Evolutionary conservation across 108 stramenopile genomes (phyloP), one percentile per base, ranked within the genome.

Genomic region (Epipyxis sp.): DNA sequence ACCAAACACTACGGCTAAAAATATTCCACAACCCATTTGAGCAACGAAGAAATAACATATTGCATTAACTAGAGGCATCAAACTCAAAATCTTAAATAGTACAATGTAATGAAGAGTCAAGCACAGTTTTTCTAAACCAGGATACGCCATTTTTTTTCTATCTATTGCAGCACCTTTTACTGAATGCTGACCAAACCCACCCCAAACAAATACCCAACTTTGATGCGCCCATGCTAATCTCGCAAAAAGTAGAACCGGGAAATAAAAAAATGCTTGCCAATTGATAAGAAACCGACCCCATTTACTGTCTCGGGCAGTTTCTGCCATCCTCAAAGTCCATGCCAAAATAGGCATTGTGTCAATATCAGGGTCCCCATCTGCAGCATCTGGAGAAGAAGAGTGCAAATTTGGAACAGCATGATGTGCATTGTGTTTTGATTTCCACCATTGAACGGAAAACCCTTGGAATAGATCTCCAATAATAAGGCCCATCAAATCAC

Each of bases 311-410:
- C 50, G 44, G 91, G 90, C 96, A 16, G 88, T 86, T 77, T 93
- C 91, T 1, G 95, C 95, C 85, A 96, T 95, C 77, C 91, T 92
- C 69, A 95, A 69, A 20, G 92, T 92, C 96, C 97, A 99, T 16
- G 98, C 96, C 39, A 99, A 86, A 25, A 99, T 81, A 35, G 98
- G 98, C 95, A 98, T 95, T 1, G 98, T 99, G 87, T 99, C 97
- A 69, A 99, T 97, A 46, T 88, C 88, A 3, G 87, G 87, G 69
- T 87, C 87, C 0, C 87, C 87, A 42, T 86, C 85, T 34, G 59
- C 57, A 13, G 85, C 85, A 41, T 81, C 84, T 0, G 80, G 77
- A 42, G 43, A 39, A 40, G 84, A 84, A 69, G 84, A 79, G 91
- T 97, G 95, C 34, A 95, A 87, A 86, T 99, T 98, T 79, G 98